Conservation (phyloP, 225 moss, liverwort and hornwort genomes). For the Bryoerythrophyllum caledonicum region DNA sequence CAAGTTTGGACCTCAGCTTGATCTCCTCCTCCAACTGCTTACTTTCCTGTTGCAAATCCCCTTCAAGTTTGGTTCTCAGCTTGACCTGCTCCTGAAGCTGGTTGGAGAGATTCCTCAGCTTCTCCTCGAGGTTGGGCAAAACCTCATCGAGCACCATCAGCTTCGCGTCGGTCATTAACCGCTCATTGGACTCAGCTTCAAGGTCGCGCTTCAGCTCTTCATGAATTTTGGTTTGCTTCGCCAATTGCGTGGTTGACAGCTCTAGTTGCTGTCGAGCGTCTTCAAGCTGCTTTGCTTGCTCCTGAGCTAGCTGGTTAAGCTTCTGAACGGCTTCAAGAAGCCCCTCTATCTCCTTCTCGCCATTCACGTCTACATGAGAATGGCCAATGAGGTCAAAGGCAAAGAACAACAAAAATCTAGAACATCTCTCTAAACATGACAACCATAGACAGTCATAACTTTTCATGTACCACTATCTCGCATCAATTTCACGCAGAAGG, state of each 20-base stretch:
- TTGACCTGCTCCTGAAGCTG: constrained; percentile 50
- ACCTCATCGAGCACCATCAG: constrained; percentile 40
- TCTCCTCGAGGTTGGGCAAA: constrained; percentile 34
- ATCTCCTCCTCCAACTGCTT: constrained; percentile 41
- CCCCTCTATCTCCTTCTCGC: constrained; percentile 24
- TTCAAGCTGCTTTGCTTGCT: constrained; percentile 47
- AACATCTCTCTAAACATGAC: neutral
- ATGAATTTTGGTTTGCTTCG: constrained; percentile 18
- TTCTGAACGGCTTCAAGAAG: constrained; percentile 23
- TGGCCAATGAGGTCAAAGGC: constrained; percentile 3
- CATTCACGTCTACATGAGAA: constrained; percentile 21
- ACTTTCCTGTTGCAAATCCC: constrained; percentile 40
- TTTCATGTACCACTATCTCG: neutral
- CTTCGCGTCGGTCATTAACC: constrained; percentile 43
- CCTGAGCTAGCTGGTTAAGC: constrained; percentile 17
- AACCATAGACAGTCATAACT: neutral
- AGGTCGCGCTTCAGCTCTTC: constrained; percentile 36
- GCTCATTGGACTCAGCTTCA: constrained; percentile 38
- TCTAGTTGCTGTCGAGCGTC: constrained; percentile 50
- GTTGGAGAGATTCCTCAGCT: constrained; percentile 29
- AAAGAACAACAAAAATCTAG: constrained; percentile 10
- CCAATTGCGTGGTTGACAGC: constrained; percentile 24
- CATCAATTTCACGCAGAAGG: neutral
- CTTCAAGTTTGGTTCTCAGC: constrained; percentile 44
- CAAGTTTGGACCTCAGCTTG: constrained; percentile 39